Conservation (phyloP, 176 grass and related monocot genomes). For the Phoenix roebelenii region DNA sequence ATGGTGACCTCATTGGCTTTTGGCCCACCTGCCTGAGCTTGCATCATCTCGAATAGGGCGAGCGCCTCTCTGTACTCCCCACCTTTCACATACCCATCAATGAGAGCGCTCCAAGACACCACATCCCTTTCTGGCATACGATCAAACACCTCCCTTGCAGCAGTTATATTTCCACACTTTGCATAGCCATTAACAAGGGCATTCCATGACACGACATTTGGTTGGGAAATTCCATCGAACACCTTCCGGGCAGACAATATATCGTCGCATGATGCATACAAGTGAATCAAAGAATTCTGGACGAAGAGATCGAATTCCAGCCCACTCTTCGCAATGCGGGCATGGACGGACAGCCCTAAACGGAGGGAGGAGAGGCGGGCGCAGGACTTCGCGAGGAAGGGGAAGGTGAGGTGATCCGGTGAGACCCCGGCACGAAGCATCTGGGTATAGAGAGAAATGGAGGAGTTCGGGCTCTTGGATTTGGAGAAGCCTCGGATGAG, state of each 20-base stretch:
- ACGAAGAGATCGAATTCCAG: conserved; percentile 18
- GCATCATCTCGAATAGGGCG: conserved; percentile 39
- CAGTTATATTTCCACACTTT: conserved; percentile 41
- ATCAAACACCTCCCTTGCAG: conserved; percentile 26
- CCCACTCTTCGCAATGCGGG: conserved; percentile 7
- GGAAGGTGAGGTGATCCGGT: conserved; percentile 25
- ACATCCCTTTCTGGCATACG: conserved; percentile 46
- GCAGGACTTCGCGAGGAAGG: conserved; percentile 25
- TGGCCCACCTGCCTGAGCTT: background rate
- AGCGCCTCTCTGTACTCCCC: conserved; percentile 41
- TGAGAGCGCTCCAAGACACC: conserved; percentile 63
- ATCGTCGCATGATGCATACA: conserved; percentile 34
- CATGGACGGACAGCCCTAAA: conserved; percentile 4
- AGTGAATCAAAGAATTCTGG: conserved; percentile 23
- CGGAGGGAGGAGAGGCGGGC: conserved; percentile 5
- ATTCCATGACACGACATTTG: conserved; percentile 56
- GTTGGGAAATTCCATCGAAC: conserved; percentile 49
- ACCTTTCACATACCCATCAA: conserved; percentile 51
- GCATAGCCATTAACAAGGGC: conserved; percentile 54
- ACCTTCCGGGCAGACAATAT: conserved; percentile 26
- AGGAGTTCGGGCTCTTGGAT: conserved; percentile 11
- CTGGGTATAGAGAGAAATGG: conserved; percentile 14
- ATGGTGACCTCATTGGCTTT: conserved; percentile 47
- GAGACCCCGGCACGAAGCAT: conserved; percentile 10
- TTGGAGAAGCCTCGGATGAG: conserved; percentile 20